Percentiles rank a stretch among this genome's conserved stretches.
phyloP scores from a whole-genome alignment of 768 basidiomycete species.

The Podaxis sp. region DNA sequence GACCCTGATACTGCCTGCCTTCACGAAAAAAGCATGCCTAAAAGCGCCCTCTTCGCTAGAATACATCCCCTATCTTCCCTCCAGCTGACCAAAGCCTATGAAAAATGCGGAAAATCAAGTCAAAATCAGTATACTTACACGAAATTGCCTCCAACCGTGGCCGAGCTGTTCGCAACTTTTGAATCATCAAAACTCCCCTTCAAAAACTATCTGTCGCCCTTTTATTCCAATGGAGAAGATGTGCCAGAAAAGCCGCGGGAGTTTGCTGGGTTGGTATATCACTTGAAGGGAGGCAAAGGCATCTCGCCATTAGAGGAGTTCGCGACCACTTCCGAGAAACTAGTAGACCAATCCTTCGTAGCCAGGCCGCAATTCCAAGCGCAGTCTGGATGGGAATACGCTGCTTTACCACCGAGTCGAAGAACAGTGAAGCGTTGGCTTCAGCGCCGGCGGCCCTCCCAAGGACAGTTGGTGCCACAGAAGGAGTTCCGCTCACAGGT shows the following conservation, averaged over 20 bases:
- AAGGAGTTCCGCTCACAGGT: slow-evolving; percentile 52
- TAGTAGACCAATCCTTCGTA: background rate
- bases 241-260: slow-evolving; percentile 67
- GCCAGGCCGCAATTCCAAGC: slow-evolving; percentile 21
- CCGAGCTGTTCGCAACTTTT: slow-evolving; percentile 45
- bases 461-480: slow-evolving; percentile 17
- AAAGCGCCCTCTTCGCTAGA: background rate
- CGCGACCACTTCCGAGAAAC: slow-evolving; percentile 24
- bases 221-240: slow-evolving; percentile 74
- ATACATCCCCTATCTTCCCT: slow-evolving; percentile 19
- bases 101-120: slow-evolving; percentile 28
- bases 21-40: background rate
- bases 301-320: slow-evolving; percentile 64
- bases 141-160: slow-evolving; percentile 47
- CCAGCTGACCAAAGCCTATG: slow-evolving; percentile 29
- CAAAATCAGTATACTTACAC: slow-evolving; percentile 48
- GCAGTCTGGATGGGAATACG: slow-evolving; percentile 78
- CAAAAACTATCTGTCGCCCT: slow-evolving; percentile 75
- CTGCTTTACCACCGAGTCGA: slow-evolving; percentile 62
- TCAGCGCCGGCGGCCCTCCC: slow-evolving; percentile 24
- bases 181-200: slow-evolving; percentile 48
- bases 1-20: background rate
- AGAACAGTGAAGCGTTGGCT: slow-evolving; percentile 56
- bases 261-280: slow-evolving; percentile 79
- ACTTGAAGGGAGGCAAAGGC: slow-evolving; percentile 63